Evolutionary conservation across 805 yeast species (phyloP), one percentile per base, ranked within the genome.

Genomic region (Lipomyces spencermartinsiae): DNA sequence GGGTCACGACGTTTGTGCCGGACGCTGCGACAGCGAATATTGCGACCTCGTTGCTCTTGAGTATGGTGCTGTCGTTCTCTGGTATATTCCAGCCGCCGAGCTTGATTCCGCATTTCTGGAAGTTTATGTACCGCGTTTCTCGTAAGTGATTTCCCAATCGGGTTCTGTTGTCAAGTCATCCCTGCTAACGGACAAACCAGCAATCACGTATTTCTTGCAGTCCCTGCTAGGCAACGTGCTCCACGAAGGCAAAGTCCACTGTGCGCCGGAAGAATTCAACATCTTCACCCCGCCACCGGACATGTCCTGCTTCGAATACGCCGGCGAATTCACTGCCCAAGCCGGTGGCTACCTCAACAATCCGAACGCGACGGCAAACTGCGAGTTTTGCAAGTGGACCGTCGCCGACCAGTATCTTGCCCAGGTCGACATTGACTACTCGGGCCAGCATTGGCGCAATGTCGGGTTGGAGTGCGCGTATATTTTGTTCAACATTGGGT

Each of bases 91-190:
- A 88, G 74, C 86, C 87, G 19, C 79, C 79, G 6, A 54, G 69
- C 2, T 78, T 82, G 63, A 84, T 90, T 88, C 95, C 96, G 12
- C 87, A 91, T 0, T 91, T 91, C 81, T 91, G 96, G 96, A 87
- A 85, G 59, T 91, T 89, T 77, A 89, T 91, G 93, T 88, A 90
- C 85, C 85, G 89, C 72, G 83, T 82, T 25, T 88, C 91, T 33
- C 96, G 51, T 58, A 34, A 12, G 63, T 51, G 9, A 25, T 8
- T 14, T 25, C 4, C 12, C 10, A 29, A 33, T 7, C 29, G 6
- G 90, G 9, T 51, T 58, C 39, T n/a, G 10, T 37, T n/a, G 29
- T 51, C n/a, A n/a, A 7, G 33, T 1, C n/a, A 2, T 16, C 2
- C 9, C 29, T 9, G n/a, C 10, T 25, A 12, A 25, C 10, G n/a